Conservation (phyloP, 2,329 filamentous ascomycete genomes). For the Cladosporium sp. region DNA sequence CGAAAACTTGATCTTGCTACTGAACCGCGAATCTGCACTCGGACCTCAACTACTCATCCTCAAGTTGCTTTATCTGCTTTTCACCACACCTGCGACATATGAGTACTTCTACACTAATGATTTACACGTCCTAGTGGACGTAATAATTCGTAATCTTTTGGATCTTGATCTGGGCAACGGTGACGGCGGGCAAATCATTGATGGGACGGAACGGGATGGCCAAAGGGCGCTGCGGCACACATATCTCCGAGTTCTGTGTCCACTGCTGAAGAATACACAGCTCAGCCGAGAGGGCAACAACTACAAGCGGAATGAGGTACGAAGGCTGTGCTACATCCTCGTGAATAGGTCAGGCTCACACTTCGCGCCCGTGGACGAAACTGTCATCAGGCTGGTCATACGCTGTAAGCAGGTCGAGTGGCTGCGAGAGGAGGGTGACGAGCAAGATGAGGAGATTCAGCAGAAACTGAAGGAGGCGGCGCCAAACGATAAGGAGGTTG, state of each 20-base stretch:
- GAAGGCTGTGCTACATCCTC: constrained; percentile 70
- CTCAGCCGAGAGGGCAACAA: constrained; percentile 72
- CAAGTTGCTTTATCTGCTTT: constrained; percentile 90
- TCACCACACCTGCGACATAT: constrained; percentile 84
- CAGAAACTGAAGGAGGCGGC: constrained; percentile 25
- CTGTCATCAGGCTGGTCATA: constrained; percentile 70
- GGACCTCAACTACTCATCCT: constrained; percentile 93
- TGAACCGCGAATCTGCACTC: constrained; percentile 91
- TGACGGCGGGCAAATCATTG: constrained; percentile 22
- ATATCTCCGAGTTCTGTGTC: constrained; percentile 88
- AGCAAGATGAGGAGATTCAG: constrained; percentile 25
- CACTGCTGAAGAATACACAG: constrained; percentile 86
- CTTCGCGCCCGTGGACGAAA: constrained; percentile 77
- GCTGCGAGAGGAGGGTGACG: constrained; percentile 32
- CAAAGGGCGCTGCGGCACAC: constrained; percentile 70
- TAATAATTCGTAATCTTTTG: constrained; percentile 94
- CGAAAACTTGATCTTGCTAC: constrained; percentile 89
- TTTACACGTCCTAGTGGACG: constrained; percentile 85
- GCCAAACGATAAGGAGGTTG: constrained; percentile 28
- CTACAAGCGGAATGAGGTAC: constrained; percentile 85
- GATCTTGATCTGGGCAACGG: constrained; percentile 79
- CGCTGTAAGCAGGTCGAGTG: constrained; percentile 53
- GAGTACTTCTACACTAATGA: constrained; percentile 99
- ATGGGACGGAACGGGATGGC: constrained; percentile 25
- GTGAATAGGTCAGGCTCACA: constrained; percentile 48